Conservation (phyloP, 371 early-diverging fungal species). For the Apophysomyces variabilis region DNA sequence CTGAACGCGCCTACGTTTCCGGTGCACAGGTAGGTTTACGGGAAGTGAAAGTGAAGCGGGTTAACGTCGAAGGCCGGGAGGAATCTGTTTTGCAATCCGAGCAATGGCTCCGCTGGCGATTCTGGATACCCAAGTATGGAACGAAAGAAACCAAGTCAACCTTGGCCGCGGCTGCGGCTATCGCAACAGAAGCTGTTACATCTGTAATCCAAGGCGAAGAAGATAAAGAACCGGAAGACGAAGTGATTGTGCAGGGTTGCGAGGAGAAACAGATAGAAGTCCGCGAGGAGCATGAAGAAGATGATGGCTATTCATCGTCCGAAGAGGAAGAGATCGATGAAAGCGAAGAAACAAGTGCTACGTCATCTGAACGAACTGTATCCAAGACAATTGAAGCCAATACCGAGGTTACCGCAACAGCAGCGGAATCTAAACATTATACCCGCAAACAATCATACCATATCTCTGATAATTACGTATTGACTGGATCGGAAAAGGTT, state of each 20-base stretch:
- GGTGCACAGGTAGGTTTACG: constrained; percentile 46
- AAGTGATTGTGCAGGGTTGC: constrained; percentile 31
- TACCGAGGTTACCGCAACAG: constrained; percentile 11
- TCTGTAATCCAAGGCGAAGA: background rate
- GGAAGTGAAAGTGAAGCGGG: constrained; percentile 27
- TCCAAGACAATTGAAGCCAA: background rate
- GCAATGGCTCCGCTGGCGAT: constrained; percentile 43
- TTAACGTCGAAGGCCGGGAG: constrained; percentile 31
- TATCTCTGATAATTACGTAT: constrained; percentile 30
- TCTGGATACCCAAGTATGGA: constrained; percentile 47
- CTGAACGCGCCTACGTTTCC: constrained; percentile 31
- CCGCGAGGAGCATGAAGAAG: constrained; percentile 34
- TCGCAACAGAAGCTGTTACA: constrained; percentile 6
- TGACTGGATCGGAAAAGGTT: constrained; percentile 49
- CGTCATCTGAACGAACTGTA: constrained; percentile 10
- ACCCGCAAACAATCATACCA: constrained; percentile 23
- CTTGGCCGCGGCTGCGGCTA: constrained; percentile 12
- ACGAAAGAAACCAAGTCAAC: constrained; percentile 18
- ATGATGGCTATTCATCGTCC: constrained; percentile 34
- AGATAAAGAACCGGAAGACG: constrained; percentile 2
- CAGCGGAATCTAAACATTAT: background rate
- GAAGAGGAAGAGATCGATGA: constrained; percentile 30
- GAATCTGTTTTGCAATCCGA: constrained; percentile 33
- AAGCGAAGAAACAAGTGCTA: constrained; percentile 21
- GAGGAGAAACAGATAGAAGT: constrained; percentile 34